Base-by-base conservation (phyloP, 805 yeast species). In the Diddensiella caesifluorescens region DNA sequence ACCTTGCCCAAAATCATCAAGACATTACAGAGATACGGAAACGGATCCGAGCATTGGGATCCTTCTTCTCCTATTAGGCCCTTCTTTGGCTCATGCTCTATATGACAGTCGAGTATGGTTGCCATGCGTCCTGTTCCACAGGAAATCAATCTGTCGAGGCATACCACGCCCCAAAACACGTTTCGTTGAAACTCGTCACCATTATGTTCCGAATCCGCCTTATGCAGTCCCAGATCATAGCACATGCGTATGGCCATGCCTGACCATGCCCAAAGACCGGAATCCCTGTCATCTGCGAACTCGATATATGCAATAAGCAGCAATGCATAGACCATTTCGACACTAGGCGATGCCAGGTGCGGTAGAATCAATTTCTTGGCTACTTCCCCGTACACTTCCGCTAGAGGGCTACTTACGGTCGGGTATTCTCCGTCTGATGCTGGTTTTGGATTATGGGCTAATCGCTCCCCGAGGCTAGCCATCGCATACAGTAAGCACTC, bases 181-280 rank as follows among this genome's bases (percentile, higher is more conserved):
- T 52, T 44, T 9, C 53, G 35, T 12, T 50, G 44, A 12, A 45
- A 42, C 4, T 42, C 44, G 15, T 48, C 41, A 7, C 46, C 56
- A 5, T 28, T 38, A 15, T 42, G 39, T 10, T 44, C 35, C 12
- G 23, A 27, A 10, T 31, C 37, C 1, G 44, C 46, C 36, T 54
- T 55, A 26, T 55, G 59, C 2, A 55, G 48, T 3, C 59, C 59
- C 22, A 55, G 46, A 39, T 55, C 59, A 41, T 39, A 46, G 38
- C 59, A 46, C 59, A 55, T 55, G 10, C 59, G 47, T 15, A 55
- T 54, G 2, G 59, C 59, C 42, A 55, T 52, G 3, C 59, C 59
- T 4, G 54, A 46, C 59, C 59, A 55, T 20, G 53, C 46, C 59
- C 59, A 55, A 19, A 55, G 45, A 0, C 59, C 59, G 12, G 57